A percentile compares a stretch with the other conserved stretches of the same genome.
phyloP scores from a whole-genome alignment of 192 early-diverging fungal species.

The Linnemannia schmuckeri region DNA sequence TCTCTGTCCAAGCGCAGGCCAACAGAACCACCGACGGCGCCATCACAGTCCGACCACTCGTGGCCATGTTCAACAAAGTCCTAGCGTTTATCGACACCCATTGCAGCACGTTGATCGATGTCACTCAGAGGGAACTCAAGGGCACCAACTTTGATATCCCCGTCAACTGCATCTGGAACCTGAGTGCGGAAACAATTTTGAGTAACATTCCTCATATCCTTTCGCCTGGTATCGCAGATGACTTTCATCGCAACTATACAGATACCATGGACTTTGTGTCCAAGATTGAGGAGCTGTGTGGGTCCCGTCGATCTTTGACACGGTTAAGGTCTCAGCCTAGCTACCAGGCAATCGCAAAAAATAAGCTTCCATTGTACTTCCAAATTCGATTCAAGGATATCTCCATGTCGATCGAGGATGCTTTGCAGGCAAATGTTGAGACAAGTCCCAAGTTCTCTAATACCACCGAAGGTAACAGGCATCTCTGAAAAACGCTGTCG shows the following conservation, averaged over 20 bases:
- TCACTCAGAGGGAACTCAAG: slow-evolving; percentile 67
- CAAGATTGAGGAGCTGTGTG: slow-evolving; percentile 61
- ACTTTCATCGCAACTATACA: slow-evolving; percentile 77
- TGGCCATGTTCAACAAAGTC: slow-evolving; percentile 69
- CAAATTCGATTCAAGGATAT: slow-evolving; percentile 70
- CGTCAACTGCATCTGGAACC: slow-evolving; percentile 72
- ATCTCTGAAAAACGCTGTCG: not conserved
- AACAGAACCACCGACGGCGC: not conserved
- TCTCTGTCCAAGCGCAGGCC: slow-evolving; percentile 11
- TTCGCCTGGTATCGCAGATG: slow-evolving; percentile 73
- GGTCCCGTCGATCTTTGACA: slow-evolving; percentile 58
- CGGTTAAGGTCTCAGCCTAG: slow-evolving; percentile 62
- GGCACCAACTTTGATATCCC: slow-evolving; percentile 75
- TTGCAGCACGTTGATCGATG: slow-evolving; percentile 66
- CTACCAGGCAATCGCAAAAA: slow-evolving; percentile 69
- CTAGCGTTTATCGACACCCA: slow-evolving; percentile 64
- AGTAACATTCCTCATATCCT: slow-evolving; percentile 67
- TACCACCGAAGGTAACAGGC: slow-evolving; percentile 15
- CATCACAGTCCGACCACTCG: slow-evolving; percentile 45
- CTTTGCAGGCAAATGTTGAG: slow-evolving; percentile 33
- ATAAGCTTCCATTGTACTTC: slow-evolving; percentile 72
- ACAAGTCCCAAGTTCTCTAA: not conserved
- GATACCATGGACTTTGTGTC: slow-evolving; percentile 69
- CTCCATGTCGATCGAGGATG: slow-evolving; percentile 56
- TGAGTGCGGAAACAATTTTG: slow-evolving; percentile 62